Evolutionary conservation across 768 basidiomycete species (phyloP), one percentile per base, ranked within the genome.

Genomic region (Trametes maxima): DNA sequence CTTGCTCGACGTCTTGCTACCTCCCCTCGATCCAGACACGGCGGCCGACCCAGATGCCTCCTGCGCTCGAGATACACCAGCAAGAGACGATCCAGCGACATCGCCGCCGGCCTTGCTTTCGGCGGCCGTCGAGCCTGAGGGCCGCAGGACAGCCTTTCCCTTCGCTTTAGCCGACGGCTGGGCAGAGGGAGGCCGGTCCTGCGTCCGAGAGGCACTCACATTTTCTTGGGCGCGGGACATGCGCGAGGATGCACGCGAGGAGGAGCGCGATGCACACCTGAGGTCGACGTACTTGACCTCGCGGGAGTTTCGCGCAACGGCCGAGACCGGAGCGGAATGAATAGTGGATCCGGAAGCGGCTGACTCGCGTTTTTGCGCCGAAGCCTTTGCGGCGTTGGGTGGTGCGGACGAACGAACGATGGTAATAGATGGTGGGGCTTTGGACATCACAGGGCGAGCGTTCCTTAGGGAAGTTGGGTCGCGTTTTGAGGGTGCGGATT

Each of bases 181-280:
- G 2, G 35, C 8, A 21, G n/a, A 12, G 21, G 35, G 0, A 16
- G 43, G 45, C 22, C n/a, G 11, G 10, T n/a, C 7, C 10, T 12
- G 12, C 14, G 14, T 2, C 21, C 19, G 39, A 25, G 19, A 19
- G 17, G 19, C 28, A 8, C 8, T 8, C 17, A 25, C 25, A 11
- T 37, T 5, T 49, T 47, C 25, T 28, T 21, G 35, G 36, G 16
- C 35, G 36, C 54, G 28, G 1, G 56, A 47, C 2, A 43, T 17
- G 16, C 39, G 50, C 11, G 56, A 57, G 16, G 65, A 62, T 17
- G 57, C 40, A 19, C 56, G 62, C 4, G 62, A 63, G 24, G 62
- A 54, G 2, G 61, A 35, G 3, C 51, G 55, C n/a, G 56, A 58
- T 6, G 36, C 55, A 21, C 19, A 22, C 24, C 47, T 52, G 8